A percentile compares a stretch with the other conserved stretches of the same genome.
These are phyloP conservation scores for Solanum bukasovii DNA, from an alignment of 257 asterid species.

Conservation along the genomic window DNA sequence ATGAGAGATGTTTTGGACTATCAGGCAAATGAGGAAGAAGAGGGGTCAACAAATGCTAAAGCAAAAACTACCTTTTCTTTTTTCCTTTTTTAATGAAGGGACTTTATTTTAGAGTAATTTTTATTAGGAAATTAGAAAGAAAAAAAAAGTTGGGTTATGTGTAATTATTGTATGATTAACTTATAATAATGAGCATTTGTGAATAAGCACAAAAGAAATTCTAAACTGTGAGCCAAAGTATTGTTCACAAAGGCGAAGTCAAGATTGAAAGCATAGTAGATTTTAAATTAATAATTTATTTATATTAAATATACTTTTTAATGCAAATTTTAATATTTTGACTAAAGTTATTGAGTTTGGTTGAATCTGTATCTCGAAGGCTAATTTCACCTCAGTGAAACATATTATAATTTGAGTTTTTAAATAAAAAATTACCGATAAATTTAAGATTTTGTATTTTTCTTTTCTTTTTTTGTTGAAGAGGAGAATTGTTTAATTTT, in stretches of 20 bases:
- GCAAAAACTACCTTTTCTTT: not conserved
- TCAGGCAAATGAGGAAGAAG: not conserved
- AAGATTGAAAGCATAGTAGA: not conserved
- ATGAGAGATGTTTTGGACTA: constrained; percentile 1
- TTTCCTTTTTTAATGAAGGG: not conserved
- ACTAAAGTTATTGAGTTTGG: not conserved
- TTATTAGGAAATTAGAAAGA: not conserved
- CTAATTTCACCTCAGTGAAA: not conserved
- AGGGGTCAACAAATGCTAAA: constrained; percentile 1
- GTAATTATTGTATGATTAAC: not conserved
- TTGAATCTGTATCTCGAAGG: accelerated
- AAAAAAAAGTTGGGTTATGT: not conserved
- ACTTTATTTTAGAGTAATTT: not conserved
- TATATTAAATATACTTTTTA: not conserved
- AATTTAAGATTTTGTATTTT: not conserved
- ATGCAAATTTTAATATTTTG: not conserved
- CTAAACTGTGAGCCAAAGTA: not conserved
- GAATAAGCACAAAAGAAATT: not conserved
- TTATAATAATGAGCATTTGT: not conserved
- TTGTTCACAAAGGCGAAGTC: not conserved
- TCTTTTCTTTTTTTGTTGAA: not conserved
- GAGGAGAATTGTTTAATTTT: not conserved
- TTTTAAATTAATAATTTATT: not conserved
- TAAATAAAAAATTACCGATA: not conserved
- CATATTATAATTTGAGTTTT: not conserved